A percentile compares a stretch with the other conserved stretches of the same genome.
phyloP scores from a whole-genome alignment of 2,329 filamentous ascomycete species.

The Periconia sp. region DNA sequence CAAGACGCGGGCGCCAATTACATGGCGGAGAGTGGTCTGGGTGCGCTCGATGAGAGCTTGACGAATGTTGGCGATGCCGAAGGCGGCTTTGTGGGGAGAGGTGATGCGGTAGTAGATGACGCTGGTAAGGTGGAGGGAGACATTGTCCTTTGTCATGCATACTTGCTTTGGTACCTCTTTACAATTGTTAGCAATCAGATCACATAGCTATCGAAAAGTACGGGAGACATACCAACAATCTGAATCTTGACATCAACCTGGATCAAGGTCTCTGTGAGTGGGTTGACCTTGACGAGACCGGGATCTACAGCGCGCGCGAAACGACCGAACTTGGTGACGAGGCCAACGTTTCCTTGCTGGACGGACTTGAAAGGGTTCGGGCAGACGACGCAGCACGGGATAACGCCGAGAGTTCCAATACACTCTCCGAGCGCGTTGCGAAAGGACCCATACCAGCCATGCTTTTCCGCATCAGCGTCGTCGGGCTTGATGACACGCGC shows the following conservation, averaged over 20 bases:
- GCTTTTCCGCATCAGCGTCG: conserved; percentile 69
- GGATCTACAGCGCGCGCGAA: conserved; percentile 97
- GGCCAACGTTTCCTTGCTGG: conserved; percentile 88
- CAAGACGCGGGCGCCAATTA: conserved; percentile 91
- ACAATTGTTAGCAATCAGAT: conserved; percentile 15
- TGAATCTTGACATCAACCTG: conserved; percentile 99
- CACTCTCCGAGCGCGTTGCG: conserved; percentile 77
- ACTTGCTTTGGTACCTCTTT: conserved; percentile 89
- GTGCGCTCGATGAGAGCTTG: conserved; percentile 98
- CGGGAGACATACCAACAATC: conserved; percentile 72
- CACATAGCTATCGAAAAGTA: not conserved
- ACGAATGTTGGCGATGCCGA: conserved; percentile 92
- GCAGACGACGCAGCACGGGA: conserved; percentile 90
- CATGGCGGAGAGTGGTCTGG: conserved; percentile 95
- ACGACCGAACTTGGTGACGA: conserved; percentile 92
- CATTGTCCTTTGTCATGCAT: conserved; percentile 99
- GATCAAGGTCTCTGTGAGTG: conserved; percentile 84
- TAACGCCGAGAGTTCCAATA: conserved; percentile 80
- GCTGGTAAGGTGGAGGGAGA: conserved; percentile 88
- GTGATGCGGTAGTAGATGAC: conserved; percentile 99
- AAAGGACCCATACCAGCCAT: conserved; percentile 91
- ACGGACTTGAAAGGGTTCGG: conserved; percentile 97
- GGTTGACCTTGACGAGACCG: conserved; percentile 96
- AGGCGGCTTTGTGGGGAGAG: conserved; percentile 93
- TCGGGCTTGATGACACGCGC: conserved; percentile 69